Base-by-base conservation (phyloP, 108 stramenopile species). In the Ochromonas danica region DNA sequence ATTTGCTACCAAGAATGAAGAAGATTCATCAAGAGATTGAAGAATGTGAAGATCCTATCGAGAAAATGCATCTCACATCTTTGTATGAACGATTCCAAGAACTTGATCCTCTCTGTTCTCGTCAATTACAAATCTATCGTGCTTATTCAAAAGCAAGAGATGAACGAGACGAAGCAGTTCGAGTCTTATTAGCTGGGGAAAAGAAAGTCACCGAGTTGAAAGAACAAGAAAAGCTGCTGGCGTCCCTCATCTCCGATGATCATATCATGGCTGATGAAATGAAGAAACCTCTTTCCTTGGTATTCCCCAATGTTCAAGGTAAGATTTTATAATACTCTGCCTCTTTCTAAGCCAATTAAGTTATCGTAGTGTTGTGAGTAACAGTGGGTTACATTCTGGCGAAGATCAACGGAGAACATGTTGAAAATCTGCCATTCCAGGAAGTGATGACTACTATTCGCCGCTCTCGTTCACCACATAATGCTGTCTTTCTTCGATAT, bases 171-270 rank as follows among this genome's bases (percentile, higher is more conserved):
- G 63, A 35, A 28, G 63, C 63, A 28, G 17, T 67, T 10, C 17
- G 31, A 28, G 25, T 14, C 6, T 67, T 31, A 10, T 22, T 67
- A 33, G 31, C 3, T 31, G 63, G 14, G 6, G 63, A 67, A 36
- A 3, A 67, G 6, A 25, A 35, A 36, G 3, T 67, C 14, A 6
- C 10, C 10, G 30, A 33, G 25, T 28, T 67, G 33, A 67, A 67
- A 67, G 63, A 67, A 67, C 17, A 67, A 67, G 63, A 67, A 67
- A 67, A 67, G 25, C 14, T 31, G 25, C 31, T 35, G 31, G 63
- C 63, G 3, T 67, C 63, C 31, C 31, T 67, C 30, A 67, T 67
- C 25, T 67, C 63, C 3, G 63, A 67, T 67, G 63, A 67, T 67
- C 63, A 67, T 67, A 33, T 67, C 30, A 67, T 67, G 3, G 63